These are phyloP conservation scores for Golubevia sp. DNA, from an alignment of 1,284 basidiomycete genomes.

Conservation along the genomic window DNA sequence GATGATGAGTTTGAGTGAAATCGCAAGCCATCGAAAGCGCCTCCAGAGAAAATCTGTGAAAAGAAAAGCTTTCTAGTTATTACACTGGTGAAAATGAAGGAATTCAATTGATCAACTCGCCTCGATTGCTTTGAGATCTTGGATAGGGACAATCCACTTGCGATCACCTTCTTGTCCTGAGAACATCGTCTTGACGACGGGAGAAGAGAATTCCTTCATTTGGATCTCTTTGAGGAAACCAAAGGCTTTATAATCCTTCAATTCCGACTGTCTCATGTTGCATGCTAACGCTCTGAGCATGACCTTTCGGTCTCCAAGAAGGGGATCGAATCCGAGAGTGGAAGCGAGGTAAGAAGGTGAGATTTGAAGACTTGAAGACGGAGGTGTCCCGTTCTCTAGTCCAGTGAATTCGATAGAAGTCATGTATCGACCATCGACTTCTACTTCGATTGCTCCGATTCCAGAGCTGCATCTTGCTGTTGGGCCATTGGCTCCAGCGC, in stretches of 20 bases:
- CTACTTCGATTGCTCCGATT: slow-evolving; percentile 22
- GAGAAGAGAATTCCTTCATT: slow-evolving; percentile 6
- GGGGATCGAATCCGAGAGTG: slow-evolving; percentile 24
- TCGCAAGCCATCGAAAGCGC: too few species aligned
- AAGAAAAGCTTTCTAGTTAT: background rate
- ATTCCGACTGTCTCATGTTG: slow-evolving; percentile 27
- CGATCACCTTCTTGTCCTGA: slow-evolving; percentile 8
- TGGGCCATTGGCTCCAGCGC: slow-evolving; percentile 13
- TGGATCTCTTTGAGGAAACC: slow-evolving; percentile 12
- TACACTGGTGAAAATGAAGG: background rate
- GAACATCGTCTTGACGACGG: slow-evolving; percentile 10
- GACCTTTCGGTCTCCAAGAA: slow-evolving; percentile 10
- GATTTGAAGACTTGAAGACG: slow-evolving; percentile 15
- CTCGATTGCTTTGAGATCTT: too few species aligned
- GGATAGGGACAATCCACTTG: slow-evolving; percentile 8
- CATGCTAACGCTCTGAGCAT: slow-evolving; percentile 23
- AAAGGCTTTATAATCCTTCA: slow-evolving; percentile 14
- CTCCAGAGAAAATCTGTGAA: background rate
- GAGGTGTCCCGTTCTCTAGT: background rate
- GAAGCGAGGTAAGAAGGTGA: slow-evolving; percentile 16
- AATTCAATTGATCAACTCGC: background rate
- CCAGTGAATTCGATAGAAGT: slow-evolving; percentile 27
- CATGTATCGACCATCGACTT: slow-evolving; percentile 18
- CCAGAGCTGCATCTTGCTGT: slow-evolving; percentile 20
- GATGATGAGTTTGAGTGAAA: too few species aligned